A percentile compares a stretch with the other conserved stretches of the same genome.
Conservation (phyloP, 129 eudicot genomes). For the Helianthus annuus region DNA sequence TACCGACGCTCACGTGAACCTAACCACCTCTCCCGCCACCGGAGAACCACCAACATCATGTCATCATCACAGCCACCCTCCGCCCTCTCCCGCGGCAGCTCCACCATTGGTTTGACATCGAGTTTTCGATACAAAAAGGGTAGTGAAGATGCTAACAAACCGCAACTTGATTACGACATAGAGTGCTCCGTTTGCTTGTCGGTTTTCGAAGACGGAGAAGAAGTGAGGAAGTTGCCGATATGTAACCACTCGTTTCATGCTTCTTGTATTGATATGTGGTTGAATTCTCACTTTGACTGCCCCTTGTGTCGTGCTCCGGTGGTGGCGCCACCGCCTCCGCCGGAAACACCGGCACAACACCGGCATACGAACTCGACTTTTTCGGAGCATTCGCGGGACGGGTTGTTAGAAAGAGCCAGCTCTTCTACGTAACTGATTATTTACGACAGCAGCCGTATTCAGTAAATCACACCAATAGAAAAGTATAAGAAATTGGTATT, state of each 20-base stretch:
- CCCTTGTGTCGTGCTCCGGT: constrained; percentile 73
- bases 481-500: background rate
- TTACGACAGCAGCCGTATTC: too few species aligned
- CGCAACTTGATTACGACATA: background rate
- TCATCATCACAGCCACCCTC: constrained; percentile 2
- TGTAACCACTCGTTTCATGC: constrained; percentile 79
- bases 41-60: constrained; percentile 4
- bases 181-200: constrained; percentile 76
- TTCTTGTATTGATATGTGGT: constrained; percentile 76
- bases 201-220: constrained; percentile 66
- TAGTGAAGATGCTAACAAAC: background rate
- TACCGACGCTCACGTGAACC: constrained; percentile 13
- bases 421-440: background rate
- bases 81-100: constrained; percentile 4
- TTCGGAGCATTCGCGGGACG: background rate
- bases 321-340: constrained; percentile 4
- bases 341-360: constrained; percentile 7
- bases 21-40: background rate
- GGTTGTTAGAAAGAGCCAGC: background rate
- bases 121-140: constrained; percentile 61
- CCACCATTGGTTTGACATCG: background rate
- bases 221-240: constrained; percentile 50
- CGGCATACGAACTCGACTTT: constrained; percentile 6
- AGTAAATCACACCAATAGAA: too few species aligned
- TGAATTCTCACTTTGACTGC: constrained; percentile 66